phyloP scores from a whole-genome alignment of 2,329 filamentous ascomycete genomes.

The Juglanconis sp. region DNA sequence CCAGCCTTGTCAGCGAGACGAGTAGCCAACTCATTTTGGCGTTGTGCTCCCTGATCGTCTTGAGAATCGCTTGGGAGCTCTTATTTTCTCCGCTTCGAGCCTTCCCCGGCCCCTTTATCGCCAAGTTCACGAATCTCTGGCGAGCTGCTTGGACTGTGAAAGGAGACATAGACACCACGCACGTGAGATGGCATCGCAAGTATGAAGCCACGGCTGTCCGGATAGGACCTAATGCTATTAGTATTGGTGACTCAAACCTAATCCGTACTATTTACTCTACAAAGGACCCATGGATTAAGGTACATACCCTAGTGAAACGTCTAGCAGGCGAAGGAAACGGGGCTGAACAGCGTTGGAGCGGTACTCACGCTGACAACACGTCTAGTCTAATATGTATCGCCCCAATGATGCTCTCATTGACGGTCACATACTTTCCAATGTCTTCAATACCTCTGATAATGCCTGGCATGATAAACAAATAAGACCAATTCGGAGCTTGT shows the following conservation, averaged over 20 bases:
- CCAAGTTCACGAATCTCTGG: slow-evolving; percentile 8
- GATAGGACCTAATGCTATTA: slow-evolving; percentile 9
- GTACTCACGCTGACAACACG: background rate
- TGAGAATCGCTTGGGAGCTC: background rate
- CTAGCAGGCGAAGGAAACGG: too few relatives aligned
- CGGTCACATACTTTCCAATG: slow-evolving; percentile 5
- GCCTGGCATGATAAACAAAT: slow-evolving; percentile 10
- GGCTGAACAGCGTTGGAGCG: too few relatives aligned
- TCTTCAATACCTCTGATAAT: slow-evolving; percentile 10
- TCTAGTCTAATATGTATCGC: slow-evolving; percentile 7
- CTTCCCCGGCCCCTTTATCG: slow-evolving; percentile 5
- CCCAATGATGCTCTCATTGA: slow-evolving; percentile 10
- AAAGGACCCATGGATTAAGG: slow-evolving; percentile 5
- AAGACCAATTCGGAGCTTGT: slow-evolving; percentile 12
- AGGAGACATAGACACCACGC: slow-evolving; percentile 9
- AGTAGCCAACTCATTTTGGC: background rate
- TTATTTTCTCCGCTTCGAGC: slow-evolving; percentile 1
- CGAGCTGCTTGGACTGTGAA: slow-evolving; percentile 3
- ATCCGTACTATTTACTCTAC: slow-evolving; percentile 13
- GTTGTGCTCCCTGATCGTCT: background rate
- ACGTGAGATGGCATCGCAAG: slow-evolving; percentile 7
- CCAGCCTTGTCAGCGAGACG: too few relatives aligned
- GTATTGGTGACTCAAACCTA: slow-evolving; percentile 7
- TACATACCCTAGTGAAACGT: background rate
- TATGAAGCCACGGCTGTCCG: slow-evolving; percentile 8